Evolutionary conservation across 2,329 filamentous ascomycete species (phyloP), one percentile per base, ranked within the genome.

Genomic region (Trichophyton mentagrophytes): DNA sequence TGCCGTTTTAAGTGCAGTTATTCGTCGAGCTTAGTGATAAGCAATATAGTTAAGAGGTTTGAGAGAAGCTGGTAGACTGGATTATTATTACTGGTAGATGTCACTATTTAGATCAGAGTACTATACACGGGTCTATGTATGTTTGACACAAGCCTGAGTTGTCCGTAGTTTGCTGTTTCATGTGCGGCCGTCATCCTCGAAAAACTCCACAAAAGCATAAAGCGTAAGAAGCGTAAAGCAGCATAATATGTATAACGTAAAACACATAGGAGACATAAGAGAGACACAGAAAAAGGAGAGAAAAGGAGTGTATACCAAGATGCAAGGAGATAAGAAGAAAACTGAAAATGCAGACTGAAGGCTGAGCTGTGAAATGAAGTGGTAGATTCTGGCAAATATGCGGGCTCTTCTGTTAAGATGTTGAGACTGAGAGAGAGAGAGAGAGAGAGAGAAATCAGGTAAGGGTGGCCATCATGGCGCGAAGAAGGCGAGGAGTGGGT

Each of bases 401-500:
- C 27, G 27, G 27, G 27, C 27, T 30, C 27, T 30, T 30, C 6
- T 30, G 6, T 30, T 7, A 30, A 30, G 5, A 30, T 7, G 6
- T 2, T 30, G 27, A 30, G 27, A 30, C 27, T 30, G 27, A 3
- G 22, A 22, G 22, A 22, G 25, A 27, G 2, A 5, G 25, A 27
- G 27, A 3, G 22, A 22, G 22, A 22, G 11, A 11, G 36, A 15
- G 56, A 11, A 20, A 36, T 78, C 69, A 89, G 56, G 85, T 89
- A 65, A 89, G 74, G 59, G 85, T 88, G 59, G 81, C 81, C 73
- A 89, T 77, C 85, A 88, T 88, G 58, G 85, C 85, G 69, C 82
- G 83, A 71, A 89, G 73, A 64, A 88, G 73, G 61, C 76, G 78
- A 61, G 86, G 83, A 64, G 82, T 81, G 57, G 86, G 85, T 68